Base-by-base conservation (phyloP, 352 stramenopile species). In the Globisporangium spinosum region DNA sequence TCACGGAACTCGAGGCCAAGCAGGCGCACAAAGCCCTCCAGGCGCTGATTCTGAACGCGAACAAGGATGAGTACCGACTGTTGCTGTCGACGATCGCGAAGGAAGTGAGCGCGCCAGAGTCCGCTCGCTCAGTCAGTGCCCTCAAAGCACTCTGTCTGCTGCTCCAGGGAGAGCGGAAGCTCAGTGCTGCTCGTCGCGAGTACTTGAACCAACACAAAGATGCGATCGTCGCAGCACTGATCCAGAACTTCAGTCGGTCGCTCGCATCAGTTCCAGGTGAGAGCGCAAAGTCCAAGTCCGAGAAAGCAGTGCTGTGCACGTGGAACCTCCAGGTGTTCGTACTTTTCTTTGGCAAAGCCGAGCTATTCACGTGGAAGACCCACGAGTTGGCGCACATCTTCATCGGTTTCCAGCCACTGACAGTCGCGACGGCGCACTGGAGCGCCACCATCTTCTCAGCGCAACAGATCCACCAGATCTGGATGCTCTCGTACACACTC, bases 351-450 rank as follows among this genome's bases (percentile, higher is more conserved):
- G 87, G 76, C 68, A 96, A 92, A 59, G 72, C 83, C 0, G 88
- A 94, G 62, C 68, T 93, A 23, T 95, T 94, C 64, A 80, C 83
- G 20, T 94, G 88, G 88, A 87, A 89, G 72, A 73, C 71, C 0
- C 71, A 86, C 29, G 86, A 96, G 64, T 69, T 96, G 34, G 76
- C 85, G n/a, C 77, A 89, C 25, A 68, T 89, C 29, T 89, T 94
- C 35, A 67, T 74, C 8, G 83, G 77, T 3, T 92, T 96, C 60
- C 78, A 90, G 67, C 79, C 85, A 27, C 62, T 96, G 6, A 38
- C 80, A 1, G 67, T 68, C 2, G 62, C 77, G 2, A 66, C 78
- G 0, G 65, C 77, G 55, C 74, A 84, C 56, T 64, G 65, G 49
- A 54, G 54, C 20, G 7, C 40, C 0, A 71, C 74, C 17, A 47